Conservation (phyloP, 2,329 filamentous ascomycete species). For the Purpureocillium lavendulum region DNA sequence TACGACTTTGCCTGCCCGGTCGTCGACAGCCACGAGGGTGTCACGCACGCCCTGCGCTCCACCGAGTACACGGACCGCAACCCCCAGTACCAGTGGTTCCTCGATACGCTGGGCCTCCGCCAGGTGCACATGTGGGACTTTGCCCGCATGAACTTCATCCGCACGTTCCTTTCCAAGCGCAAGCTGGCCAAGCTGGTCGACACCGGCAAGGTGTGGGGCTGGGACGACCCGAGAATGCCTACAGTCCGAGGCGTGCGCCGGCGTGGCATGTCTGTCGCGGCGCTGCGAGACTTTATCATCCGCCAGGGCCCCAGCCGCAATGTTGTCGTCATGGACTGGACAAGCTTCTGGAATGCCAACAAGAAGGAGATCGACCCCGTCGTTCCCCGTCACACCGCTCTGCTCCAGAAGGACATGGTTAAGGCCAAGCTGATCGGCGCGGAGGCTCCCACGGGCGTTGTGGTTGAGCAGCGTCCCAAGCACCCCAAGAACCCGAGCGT, state of each 20-base stretch:
- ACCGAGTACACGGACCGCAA: conserved; percentile 86
- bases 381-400: conserved; percentile 64
- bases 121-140: conserved; percentile 83
- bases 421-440: conserved; percentile 61
- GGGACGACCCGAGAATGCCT: conserved; percentile 83
- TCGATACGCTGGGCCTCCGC: conserved; percentile 64
- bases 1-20: conserved; percentile 84
- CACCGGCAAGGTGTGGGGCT: conserved; percentile 67
- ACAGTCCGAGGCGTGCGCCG: conserved; percentile 73
- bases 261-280: conserved; percentile 70
- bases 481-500: conserved; percentile 84
- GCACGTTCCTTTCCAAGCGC: conserved; percentile 75
- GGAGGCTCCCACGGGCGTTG: conserved; percentile 54
- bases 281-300: conserved; percentile 74
- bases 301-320: conserved; percentile 79
- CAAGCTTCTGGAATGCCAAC: conserved; percentile 63
- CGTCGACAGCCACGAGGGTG: conserved; percentile 71
- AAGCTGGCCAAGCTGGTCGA: conserved; percentile 81
- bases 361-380: conserved; percentile 77
- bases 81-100: conserved; percentile 80
- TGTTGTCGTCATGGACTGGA: conserved; percentile 79
- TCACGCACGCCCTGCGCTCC: conserved; percentile 75
- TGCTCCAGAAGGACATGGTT: conserved; percentile 63
- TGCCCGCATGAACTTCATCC: conserved; percentile 74
- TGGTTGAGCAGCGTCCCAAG: conserved; percentile 69